phyloP scores from a whole-genome alignment of 139 green algal species.

The Tetradesmus obliquus region DNA sequence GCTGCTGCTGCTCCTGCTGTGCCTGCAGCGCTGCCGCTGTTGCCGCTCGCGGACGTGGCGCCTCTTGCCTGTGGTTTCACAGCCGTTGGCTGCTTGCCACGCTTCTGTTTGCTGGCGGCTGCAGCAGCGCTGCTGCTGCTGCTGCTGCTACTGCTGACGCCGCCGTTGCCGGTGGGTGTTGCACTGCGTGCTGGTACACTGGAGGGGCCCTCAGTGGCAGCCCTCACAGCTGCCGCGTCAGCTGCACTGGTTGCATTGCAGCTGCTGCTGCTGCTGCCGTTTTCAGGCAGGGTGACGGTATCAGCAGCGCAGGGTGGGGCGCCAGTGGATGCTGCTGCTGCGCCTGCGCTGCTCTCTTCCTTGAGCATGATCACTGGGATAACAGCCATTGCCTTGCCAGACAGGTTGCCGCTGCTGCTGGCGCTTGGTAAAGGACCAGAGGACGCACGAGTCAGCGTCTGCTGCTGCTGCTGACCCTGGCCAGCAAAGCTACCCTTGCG shows the following conservation, averaged over 20 bases:
- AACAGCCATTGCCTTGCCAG: background rate
- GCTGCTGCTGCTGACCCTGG: background rate
- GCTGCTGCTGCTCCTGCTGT: background rate
- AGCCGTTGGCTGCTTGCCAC: background rate
- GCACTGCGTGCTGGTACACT: background rate
- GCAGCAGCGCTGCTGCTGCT: background rate
- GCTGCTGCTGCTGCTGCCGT: background rate
- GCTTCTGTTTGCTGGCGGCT: constrained; percentile 13
- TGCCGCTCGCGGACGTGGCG: background rate
- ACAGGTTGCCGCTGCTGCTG: background rate
- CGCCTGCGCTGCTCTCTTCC: background rate
- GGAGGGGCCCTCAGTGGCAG: background rate
- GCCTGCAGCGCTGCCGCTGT: background rate
- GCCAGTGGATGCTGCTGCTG: background rate
- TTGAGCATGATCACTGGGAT: background rate
- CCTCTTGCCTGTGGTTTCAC: background rate
- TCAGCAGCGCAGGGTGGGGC: background rate
- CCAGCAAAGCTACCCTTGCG: background rate
- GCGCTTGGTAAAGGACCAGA: background rate
- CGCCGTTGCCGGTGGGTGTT: background rate
- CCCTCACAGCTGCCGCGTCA: background rate
- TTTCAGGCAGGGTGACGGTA: background rate
- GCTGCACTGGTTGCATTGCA: background rate
- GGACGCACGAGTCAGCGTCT: background rate
- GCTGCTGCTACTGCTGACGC: background rate